These are phyloP conservation scores for Podospora sp. DNA, from an alignment of 495 filamentous ascomycete genomes.

Conservation along the genomic window DNA sequence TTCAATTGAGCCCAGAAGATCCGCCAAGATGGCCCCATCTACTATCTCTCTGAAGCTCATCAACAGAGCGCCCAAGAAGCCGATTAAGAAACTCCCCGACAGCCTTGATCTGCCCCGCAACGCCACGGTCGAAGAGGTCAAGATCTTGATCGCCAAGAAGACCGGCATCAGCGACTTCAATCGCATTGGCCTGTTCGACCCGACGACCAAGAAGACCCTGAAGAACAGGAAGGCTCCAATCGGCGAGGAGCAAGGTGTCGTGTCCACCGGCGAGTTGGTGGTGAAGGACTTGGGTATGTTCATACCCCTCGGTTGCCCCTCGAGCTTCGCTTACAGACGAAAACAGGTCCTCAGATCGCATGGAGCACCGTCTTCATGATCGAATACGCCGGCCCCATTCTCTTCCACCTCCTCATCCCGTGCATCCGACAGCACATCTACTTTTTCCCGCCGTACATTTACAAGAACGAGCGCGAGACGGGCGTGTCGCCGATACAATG, in stretches of 20 bases:
- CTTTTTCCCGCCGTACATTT: slow-evolving; percentile 56
- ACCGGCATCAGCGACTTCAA: slow-evolving; percentile 56
- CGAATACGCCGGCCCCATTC: slow-evolving; percentile 92
- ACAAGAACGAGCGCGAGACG: slow-evolving; percentile 39
- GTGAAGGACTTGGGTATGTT: slow-evolving; percentile 90
- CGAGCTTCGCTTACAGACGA: slow-evolving; percentile 19
- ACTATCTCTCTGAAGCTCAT: slow-evolving; percentile 47
- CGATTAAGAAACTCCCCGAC: slow-evolving; percentile 72
- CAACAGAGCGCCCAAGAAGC: slow-evolving; percentile 53
- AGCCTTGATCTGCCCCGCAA: slow-evolving; percentile 61
- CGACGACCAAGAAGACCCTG: slow-evolving; percentile 64
- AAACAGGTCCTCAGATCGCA: slow-evolving; percentile 79
- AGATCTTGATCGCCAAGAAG: slow-evolving; percentile 49
- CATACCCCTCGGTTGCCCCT: background rate
- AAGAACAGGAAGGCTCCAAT: slow-evolving; percentile 59
- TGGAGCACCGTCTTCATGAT: slow-evolving; percentile 95
- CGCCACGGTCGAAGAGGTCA: slow-evolving; percentile 63
- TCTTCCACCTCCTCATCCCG: slow-evolving; percentile 74
- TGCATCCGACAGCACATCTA: slow-evolving; percentile 76
- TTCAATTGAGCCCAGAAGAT: background rate
- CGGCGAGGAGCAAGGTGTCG: slow-evolving; percentile 64
- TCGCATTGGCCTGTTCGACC: slow-evolving; percentile 69
- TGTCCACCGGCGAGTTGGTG: slow-evolving; percentile 70
- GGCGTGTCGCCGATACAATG: slow-evolving; percentile 66
- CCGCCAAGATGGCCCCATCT: slow-evolving; percentile 34